Evolutionary conservation across 371 early-diverging fungal species (phyloP), one percentile per base, ranked within the genome.

Genomic region (Mucor indicus): DNA sequence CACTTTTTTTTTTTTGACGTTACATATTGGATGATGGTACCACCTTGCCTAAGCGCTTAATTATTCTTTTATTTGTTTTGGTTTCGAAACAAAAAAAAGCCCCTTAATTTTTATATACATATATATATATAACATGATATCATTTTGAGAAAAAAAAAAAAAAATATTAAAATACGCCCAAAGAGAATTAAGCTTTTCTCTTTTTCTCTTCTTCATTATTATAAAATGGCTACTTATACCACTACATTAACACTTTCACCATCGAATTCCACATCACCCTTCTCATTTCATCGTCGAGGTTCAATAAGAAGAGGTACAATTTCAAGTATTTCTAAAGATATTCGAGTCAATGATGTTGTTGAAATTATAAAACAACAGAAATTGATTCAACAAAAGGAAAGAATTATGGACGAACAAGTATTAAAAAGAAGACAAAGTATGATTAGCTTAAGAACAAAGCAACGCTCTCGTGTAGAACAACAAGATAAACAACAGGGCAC

Each of bases 291-390:
- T 20, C 45, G 57, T 36, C 40, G 51, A n/a, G 21, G 53, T 17
- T 58, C 58, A 24, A 44, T 58, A 16, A 41, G 48, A 36, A 40
- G 53, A 44, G 53, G 51, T n/a, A 58, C 58, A 3, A 53, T 58
- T 29, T 37, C 58, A 11, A 58, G 58, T 27, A 47, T 58, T 20
- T 46, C 53, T 23, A 58, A 58, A 36, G 53, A 58, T 19, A 44
- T 58, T 4, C 36, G 53, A 23, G 47, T 43, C 8, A 48, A 48
- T 17, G 55, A 55, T 23, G 3, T 42, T 17, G 38, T 25, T 22
- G 44, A 51, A 32, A 44, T 51, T 13, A 44, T 51, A 9, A 51
- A 51, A 12, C 37, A 38, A 15, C 44, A 51, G 19, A 43, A 44
- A 13, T 44, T 32, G 3, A 7, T 50, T 12, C 24, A 24, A 13